Evolutionary conservation across 116 monocot genomes (phyloP), one percentile per base, ranked within the genome.

Genomic region (Cymodocea nodosa): DNA sequence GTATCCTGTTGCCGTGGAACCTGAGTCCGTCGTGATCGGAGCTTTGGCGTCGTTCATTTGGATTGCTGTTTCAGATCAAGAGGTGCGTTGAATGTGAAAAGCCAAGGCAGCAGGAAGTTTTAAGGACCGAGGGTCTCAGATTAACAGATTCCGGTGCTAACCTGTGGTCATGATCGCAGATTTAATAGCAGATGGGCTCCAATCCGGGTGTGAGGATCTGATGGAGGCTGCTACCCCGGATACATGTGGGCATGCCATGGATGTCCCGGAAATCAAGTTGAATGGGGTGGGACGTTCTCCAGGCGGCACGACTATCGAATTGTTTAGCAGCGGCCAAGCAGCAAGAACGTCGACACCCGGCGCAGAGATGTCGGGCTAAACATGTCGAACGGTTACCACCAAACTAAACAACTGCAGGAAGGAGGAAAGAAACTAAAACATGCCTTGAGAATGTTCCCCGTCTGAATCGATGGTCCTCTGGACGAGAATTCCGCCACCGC

Each of bases 321-420:
- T 79, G 17, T 68, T 61, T 2, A 25, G 50, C 16, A 64, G 82
- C 35, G 77, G 81, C 93, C 93, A 93, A 50, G 89, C 75, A 34
- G 92, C 92, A 2, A 92, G 83, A 59, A 92, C 85, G 87, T 83
- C 83, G 12, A 88, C 92, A 19, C 88, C 88, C n/a, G 92, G 92
- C 8, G 88, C 92, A 14, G 83, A 80, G 6, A 92, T 66, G 23
- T 92, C 92, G 4, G 88, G 92, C 85, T 90, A 44, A 23, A 22
- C 20, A 13, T 5, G 4, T 30, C 59, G 59, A 59, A 7, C 11
- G 2, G 24, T 23, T 34, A 14, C 23, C 25, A 5, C 23, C 59
- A 5, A 25, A 23, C 59, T 59, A 3, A 5, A 4, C 4, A 37
- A 37, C 4, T 11, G 44, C 6, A 44, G 11, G 6, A 11, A 8